Conservation (phyloP, 2,329 filamentous ascomycete species). For the Leptographium wingfieldii region DNA sequence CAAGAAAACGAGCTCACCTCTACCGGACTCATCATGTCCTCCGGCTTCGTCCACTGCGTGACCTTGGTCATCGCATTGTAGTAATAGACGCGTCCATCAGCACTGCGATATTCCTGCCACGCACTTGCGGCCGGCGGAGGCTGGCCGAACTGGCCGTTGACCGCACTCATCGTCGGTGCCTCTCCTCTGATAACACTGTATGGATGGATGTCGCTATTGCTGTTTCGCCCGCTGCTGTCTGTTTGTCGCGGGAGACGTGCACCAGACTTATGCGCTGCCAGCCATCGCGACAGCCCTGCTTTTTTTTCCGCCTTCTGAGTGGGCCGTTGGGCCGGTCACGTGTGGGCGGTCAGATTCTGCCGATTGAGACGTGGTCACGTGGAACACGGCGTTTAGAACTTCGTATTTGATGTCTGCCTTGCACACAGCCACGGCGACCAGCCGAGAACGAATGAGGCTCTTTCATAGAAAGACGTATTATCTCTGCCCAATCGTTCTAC, state of each 20-base stretch:
- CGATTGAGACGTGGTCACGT: too few relatives aligned
- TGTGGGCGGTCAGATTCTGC: background rate
- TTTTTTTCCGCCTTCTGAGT: background rate
- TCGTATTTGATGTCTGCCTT: too few relatives aligned
- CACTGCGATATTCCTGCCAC: conserved; percentile 73
- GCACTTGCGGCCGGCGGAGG: conserved; percentile 25
- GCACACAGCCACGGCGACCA: too few relatives aligned
- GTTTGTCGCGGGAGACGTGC: background rate
- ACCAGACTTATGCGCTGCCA: background rate
- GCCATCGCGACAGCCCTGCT: background rate
- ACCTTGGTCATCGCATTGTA: conserved; percentile 76
- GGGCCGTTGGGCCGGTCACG: background rate
- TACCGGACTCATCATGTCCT: conserved; percentile 70
- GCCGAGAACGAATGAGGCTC: too few relatives aligned
- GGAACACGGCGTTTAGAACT: too few relatives aligned
- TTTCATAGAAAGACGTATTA: too few relatives aligned
- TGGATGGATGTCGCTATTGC: background rate
- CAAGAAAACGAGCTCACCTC: conserved; percentile 44
- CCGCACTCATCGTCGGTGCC: conserved; percentile 42
- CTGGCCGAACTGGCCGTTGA: conserved; percentile 34
- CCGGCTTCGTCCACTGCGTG: conserved; percentile 90
- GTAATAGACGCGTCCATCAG: conserved; percentile 80
- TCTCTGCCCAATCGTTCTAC: too few relatives aligned
- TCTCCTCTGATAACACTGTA: background rate
- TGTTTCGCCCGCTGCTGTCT: background rate